Evolutionary conservation across 176 grass and related monocot genomes (phyloP).

Genomic region (Otatea glauca): DNA sequence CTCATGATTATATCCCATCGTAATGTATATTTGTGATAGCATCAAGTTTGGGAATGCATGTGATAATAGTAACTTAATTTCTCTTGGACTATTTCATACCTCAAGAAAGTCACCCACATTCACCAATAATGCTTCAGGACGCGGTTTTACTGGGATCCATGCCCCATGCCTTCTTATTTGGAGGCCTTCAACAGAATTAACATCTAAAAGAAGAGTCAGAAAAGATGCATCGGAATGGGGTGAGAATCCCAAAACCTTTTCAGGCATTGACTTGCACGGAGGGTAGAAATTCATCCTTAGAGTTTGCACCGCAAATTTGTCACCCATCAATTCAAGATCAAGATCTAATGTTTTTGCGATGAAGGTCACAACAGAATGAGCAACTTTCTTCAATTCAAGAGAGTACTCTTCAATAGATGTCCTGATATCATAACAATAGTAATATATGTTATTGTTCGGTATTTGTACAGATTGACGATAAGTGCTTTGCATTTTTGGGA

Average conservation of each 20-base stretch:
- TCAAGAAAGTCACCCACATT: constrained; percentile 61
- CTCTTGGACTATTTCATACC: constrained; percentile 3
- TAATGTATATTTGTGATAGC: not conserved
- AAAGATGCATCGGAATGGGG: constrained; percentile 52
- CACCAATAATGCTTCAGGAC: constrained; percentile 41
- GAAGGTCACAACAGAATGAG: constrained; percentile 24
- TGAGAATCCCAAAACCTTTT: constrained; percentile 62
- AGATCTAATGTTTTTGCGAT: constrained; percentile 48
- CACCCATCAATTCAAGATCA: constrained; percentile 14
- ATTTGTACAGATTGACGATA: too few species aligned
- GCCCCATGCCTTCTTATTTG: constrained; percentile 45
- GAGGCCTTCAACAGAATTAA: constrained; percentile 55
- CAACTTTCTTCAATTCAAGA: constrained; percentile 36
- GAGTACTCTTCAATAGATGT: constrained; percentile 58
- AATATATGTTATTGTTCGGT: not conserved
- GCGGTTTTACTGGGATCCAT: constrained; percentile 48
- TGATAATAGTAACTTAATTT: not conserved
- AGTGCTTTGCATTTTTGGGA: too few species aligned
- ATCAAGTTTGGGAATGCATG: not conserved
- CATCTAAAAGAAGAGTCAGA: constrained; percentile 48
- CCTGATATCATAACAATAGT: constrained; percentile 33
- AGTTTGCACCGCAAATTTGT: constrained; percentile 46
- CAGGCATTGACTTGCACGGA: constrained; percentile 41
- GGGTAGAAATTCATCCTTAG: constrained; percentile 69
- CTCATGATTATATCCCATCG: too few species aligned